Evolutionary conservation across 2,329 filamentous ascomycete species (phyloP).

Genomic region (Chrysoporthe puriensis): DNA sequence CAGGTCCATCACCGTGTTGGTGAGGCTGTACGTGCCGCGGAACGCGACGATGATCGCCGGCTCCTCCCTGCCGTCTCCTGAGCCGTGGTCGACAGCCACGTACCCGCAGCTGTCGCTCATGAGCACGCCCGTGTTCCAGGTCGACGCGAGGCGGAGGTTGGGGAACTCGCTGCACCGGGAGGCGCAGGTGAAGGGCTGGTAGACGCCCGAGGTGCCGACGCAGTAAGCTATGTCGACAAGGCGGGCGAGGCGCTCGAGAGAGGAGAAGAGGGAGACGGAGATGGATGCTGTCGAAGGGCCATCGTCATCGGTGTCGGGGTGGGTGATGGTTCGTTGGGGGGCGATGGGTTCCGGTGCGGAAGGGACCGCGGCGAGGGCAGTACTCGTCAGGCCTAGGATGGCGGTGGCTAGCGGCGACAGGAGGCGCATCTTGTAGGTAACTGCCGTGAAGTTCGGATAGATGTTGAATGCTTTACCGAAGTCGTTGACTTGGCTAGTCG

Average conservation of each 20-base stretch:
- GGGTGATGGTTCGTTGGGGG: constrained; percentile 18
- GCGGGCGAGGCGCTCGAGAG: constrained; percentile 85
- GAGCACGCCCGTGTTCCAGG: constrained; percentile 88
- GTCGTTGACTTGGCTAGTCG: constrained; percentile 21
- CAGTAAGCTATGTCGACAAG: constrained; percentile 96
- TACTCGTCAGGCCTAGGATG: background rate
- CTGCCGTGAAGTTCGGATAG: background rate
- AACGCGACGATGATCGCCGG: constrained; percentile 80
- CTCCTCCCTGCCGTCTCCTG: constrained; percentile 32
- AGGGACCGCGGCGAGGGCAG: constrained; percentile 11
- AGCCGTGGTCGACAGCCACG: constrained; percentile 78
- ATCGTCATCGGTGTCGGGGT: constrained; percentile 11
- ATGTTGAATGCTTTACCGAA: constrained; percentile 14
- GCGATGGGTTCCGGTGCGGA: constrained; percentile 4
- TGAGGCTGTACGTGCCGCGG: constrained; percentile 89
- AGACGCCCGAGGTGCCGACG: constrained; percentile 81
- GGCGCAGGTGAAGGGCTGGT: constrained; percentile 80
- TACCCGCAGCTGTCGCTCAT: constrained; percentile 93
- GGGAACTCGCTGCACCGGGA: constrained; percentile 87
- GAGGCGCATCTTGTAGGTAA: constrained; percentile 21
- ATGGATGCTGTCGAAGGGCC: constrained; percentile 40
- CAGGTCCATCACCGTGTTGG: constrained; percentile 89
- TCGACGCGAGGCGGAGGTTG: constrained; percentile 74
- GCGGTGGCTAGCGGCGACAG: constrained; percentile 1
- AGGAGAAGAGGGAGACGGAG: constrained; percentile 69